phyloP scores from a whole-genome alignment of 2,329 filamentous ascomycete species.

The Leptographium radiaticola region DNA sequence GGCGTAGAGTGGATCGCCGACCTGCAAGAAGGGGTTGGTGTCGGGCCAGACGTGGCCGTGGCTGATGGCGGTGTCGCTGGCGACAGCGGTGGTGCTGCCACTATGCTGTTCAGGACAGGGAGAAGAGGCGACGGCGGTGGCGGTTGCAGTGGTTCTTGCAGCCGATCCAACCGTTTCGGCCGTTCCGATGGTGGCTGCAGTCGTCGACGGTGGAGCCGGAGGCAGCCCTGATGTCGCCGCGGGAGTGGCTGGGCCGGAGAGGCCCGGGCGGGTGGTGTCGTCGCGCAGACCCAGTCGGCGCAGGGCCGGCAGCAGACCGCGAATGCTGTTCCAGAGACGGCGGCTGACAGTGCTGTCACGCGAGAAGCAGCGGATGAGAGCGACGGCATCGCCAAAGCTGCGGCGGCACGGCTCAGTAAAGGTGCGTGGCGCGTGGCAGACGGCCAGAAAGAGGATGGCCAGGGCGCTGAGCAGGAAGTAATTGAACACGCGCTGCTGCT shows the following conservation, averaged over 20 bases:
- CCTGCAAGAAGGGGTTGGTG: not conserved
- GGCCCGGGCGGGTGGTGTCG: too few relatives aligned
- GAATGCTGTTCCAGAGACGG: conserved; percentile 23
- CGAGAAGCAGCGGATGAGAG: conserved; percentile 20
- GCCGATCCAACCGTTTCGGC: not conserved
- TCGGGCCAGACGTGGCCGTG: not conserved
- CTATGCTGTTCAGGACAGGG: not conserved
- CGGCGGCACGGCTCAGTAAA: conserved; percentile 25
- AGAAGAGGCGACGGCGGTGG: not conserved
- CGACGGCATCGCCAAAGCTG: conserved; percentile 19
- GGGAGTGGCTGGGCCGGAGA: not conserved
- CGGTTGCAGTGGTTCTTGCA: not conserved
- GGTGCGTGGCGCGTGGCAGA: conserved; percentile 27
- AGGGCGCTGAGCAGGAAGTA: conserved; percentile 27
- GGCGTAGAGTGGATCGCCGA: not conserved
- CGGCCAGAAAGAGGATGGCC: conserved; percentile 27
- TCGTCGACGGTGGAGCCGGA: not conserved
- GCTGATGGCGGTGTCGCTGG: not conserved
- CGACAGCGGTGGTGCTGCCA: not conserved
- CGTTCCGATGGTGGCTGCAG: not conserved
- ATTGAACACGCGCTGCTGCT: conserved; percentile 26
- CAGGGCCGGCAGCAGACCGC: conserved; percentile 1
- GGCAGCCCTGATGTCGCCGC: too few relatives aligned
- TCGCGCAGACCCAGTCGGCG: not conserved
- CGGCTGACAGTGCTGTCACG: conserved; percentile 19